Percentiles rank a stretch among this genome's conserved stretches.
These are phyloP conservation scores for Posidonia oceanica DNA, from an alignment of 116 monocot species.

Conservation along the genomic window DNA sequence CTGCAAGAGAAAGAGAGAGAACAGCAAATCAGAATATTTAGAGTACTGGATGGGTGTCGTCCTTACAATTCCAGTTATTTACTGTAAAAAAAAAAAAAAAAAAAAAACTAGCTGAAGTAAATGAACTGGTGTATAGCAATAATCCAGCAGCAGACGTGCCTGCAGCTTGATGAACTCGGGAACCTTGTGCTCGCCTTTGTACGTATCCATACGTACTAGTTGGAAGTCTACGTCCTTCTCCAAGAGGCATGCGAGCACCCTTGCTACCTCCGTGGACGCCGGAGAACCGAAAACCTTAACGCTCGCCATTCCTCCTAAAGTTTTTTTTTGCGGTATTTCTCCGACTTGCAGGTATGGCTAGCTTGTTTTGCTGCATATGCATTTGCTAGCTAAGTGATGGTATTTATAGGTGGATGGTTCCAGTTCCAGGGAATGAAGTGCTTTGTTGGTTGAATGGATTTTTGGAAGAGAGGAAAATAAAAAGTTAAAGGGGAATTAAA, in stretches of 20 bases:
- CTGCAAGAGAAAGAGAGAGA: constrained; percentile 4
- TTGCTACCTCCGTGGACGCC: constrained; percentile 12
- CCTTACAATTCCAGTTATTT: background rate
- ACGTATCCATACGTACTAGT: constrained; percentile 15
- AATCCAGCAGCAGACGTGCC: background rate
- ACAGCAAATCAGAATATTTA: too few relatives aligned
- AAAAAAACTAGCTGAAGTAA: too few relatives aligned
- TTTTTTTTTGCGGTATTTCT: background rate
- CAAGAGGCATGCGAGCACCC: constrained; percentile 24
- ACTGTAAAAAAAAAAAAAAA: background rate
- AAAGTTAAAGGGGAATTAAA: background rate
- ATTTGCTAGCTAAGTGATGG: background rate
- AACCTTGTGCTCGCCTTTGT: constrained; percentile 18
- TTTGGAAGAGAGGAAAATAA: background rate
- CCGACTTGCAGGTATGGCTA: too few relatives aligned
- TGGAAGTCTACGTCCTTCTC: constrained; percentile 29
- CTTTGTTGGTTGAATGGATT: background rate
- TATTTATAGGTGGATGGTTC: background rate
- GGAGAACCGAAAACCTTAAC: constrained; percentile 16
- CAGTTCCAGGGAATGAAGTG: background rate
- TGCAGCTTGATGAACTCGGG: constrained; percentile 24
- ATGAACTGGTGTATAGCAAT: too few relatives aligned
- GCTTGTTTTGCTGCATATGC: too few relatives aligned
- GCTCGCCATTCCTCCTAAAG: constrained; percentile 6
- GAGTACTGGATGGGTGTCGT: background rate